Conservation (phyloP, 345 rosid species). For the Anacardium occidentale region DNA sequence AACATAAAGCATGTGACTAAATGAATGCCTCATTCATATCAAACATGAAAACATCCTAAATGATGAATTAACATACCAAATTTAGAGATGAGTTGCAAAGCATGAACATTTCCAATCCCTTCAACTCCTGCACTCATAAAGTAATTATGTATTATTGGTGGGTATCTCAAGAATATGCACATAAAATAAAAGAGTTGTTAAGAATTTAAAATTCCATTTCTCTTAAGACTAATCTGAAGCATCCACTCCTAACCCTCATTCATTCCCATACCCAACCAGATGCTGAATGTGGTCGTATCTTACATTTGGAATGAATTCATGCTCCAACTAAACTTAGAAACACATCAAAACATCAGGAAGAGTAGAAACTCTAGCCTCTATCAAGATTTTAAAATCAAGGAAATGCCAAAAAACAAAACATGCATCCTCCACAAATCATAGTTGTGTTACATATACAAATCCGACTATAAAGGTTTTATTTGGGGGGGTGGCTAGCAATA, state of each 20-base stretch:
- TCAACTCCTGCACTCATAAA: conserved; percentile 64
- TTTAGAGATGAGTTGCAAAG: conserved; percentile 64
- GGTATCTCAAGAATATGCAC: neutral
- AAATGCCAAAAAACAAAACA: too few species aligned
- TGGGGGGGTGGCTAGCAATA: too few species aligned
- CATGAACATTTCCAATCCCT: conserved; percentile 80
- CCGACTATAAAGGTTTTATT: too few species aligned
- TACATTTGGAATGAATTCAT: neutral
- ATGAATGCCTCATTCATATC: neutral
- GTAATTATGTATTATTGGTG: conserved; percentile 17
- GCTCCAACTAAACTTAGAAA: neutral
- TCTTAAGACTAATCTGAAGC: neutral
- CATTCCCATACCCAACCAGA: neutral
- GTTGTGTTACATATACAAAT: too few species aligned
- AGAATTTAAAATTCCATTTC: neutral
- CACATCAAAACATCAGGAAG: conserved; percentile 4
- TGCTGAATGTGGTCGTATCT: neutral
- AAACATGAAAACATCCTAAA: conserved; percentile 5
- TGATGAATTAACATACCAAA: conserved; percentile 55
- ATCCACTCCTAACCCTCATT: neutral
- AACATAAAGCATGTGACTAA: neutral
- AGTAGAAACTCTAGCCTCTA: neutral
- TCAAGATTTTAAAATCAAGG: neutral
- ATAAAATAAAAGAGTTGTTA: neutral
- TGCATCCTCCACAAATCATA: too few species aligned